Conservation (phyloP, 1,284 basidiomycete genomes). For the Malassezia japonica region DNA sequence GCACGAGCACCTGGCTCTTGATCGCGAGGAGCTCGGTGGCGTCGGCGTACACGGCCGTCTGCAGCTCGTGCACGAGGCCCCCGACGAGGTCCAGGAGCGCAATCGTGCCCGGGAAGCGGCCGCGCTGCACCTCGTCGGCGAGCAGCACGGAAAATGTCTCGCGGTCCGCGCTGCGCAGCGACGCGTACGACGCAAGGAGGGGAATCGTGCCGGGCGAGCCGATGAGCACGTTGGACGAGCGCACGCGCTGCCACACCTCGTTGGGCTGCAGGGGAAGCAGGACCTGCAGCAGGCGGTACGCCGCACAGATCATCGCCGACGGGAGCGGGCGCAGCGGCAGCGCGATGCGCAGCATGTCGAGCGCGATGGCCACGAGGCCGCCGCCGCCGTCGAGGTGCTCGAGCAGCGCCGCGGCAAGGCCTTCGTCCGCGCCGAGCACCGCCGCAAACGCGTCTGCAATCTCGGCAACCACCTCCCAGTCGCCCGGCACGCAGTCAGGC, state of each 20-base stretch:
- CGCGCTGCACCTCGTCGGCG: constrained; percentile 61
- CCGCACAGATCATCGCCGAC: constrained; percentile 64
- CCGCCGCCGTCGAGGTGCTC: constrained; percentile 55
- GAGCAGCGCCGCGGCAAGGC: constrained; percentile 60
- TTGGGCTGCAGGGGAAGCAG: constrained; percentile 66
- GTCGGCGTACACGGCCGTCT: constrained; percentile 55
- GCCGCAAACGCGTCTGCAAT: constrained; percentile 68
- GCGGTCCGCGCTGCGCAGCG: constrained; percentile 9
- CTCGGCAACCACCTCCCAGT: constrained; percentile 57
- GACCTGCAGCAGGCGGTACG: constrained; percentile 67
- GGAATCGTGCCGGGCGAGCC: constrained; percentile 50
- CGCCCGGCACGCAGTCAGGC: constrained; percentile 19
- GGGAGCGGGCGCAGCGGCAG: constrained; percentile 56
- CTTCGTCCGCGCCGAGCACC: constrained; percentile 59
- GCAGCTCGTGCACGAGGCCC: constrained; percentile 64
- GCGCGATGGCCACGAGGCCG: constrained; percentile 63
- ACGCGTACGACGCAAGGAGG: constrained; percentile 11
- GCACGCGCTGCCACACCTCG: constrained; percentile 73
- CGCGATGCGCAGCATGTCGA: constrained; percentile 71
- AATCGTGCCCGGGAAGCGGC: constrained; percentile 68
- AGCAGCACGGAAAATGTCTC: constrained; percentile 55
- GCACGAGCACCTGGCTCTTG: constrained; percentile 70
- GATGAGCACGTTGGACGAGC: constrained; percentile 66
- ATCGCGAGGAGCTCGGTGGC: constrained; percentile 56
- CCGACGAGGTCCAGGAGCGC: constrained; percentile 66